Conservation (phyloP, 495 filamentous ascomycete species). For the Penicillium ochrochloron region DNA sequence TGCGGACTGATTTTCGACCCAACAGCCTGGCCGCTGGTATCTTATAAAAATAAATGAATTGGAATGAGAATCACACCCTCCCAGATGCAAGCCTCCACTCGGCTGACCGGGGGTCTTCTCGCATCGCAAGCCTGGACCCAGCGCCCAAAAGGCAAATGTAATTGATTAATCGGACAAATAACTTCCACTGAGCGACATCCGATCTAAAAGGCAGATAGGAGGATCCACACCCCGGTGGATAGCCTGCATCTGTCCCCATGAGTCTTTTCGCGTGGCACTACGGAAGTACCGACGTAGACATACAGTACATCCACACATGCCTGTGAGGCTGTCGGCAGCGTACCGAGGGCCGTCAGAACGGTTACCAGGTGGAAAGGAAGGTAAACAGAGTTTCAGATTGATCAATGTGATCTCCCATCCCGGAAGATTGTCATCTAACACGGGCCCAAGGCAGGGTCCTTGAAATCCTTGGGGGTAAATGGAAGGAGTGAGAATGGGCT, state of each 20-base stretch:
- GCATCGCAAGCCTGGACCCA: slow-evolving; percentile 4
- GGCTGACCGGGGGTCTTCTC: slow-evolving; percentile 2
- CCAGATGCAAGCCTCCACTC: not conserved
- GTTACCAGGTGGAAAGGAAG: not conserved
- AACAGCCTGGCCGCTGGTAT: slow-evolving; percentile 2
- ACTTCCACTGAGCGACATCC: slow-evolving; percentile 2
- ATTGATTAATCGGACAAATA: slow-evolving; percentile 12
- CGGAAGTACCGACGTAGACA: not conserved
- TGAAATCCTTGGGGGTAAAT: not conserved
- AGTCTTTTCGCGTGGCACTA: slow-evolving; percentile 21
- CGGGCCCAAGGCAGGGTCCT: not conserved
- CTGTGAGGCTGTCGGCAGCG: not conserved
- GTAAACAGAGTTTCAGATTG: slow-evolving; percentile 22
- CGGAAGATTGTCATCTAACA: not conserved
- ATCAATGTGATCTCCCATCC: slow-evolving; percentile 24
- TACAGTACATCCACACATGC: slow-evolving; percentile 3
- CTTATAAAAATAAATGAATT: not conserved
- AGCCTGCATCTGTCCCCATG: slow-evolving; percentile 5
- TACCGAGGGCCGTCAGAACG: not conserved
- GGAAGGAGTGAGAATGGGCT: not conserved
- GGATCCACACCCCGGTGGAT: slow-evolving; percentile 15
- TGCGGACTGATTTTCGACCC: not conserved
- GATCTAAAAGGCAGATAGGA: slow-evolving; percentile 12
- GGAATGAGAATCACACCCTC: not conserved
- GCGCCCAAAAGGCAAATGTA: not conserved